Percentiles rank a stretch among this genome's conserved stretches.
phyloP scores from a whole-genome alignment of 345 rosid genomes.

The Passiflora organensis region DNA sequence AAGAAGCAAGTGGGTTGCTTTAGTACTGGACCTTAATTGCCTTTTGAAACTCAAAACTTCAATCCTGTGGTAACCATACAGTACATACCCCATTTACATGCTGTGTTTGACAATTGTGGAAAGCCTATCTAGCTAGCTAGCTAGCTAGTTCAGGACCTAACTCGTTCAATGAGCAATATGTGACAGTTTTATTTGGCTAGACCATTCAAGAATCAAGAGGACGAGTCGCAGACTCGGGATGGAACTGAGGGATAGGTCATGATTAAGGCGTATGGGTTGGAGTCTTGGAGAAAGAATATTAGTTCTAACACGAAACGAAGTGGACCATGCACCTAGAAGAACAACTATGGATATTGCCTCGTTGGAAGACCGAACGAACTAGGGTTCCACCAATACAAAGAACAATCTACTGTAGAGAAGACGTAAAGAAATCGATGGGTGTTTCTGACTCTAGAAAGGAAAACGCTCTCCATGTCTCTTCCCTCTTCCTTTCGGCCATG shows the following conservation, averaged over 20 bases:
- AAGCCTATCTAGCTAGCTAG: background rate
- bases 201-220: background rate
- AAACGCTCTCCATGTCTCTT: background rate
- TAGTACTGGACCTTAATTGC: background rate
- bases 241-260: background rate
- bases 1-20: background rate
- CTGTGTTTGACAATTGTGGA: constrained; percentile 7
- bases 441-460: too few species aligned
- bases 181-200: background rate
- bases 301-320: too few species aligned
- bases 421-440: too few species aligned
- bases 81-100: background rate
- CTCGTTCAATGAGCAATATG: background rate
- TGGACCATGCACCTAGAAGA: too few species aligned
- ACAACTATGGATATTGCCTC: too few species aligned
- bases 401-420: too few species aligned
- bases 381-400: too few species aligned
- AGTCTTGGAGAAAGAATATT: too few species aligned
- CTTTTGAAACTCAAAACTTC: too few species aligned
- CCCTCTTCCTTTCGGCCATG: background rate
- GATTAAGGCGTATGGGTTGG: background rate
- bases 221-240: background rate
- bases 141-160: constrained; percentile 4
- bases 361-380: too few species aligned
- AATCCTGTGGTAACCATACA: background rate